These are phyloP conservation scores for Scheffersomyces spartinae DNA, from an alignment of 805 yeast genomes.

Conservation along the genomic window DNA sequence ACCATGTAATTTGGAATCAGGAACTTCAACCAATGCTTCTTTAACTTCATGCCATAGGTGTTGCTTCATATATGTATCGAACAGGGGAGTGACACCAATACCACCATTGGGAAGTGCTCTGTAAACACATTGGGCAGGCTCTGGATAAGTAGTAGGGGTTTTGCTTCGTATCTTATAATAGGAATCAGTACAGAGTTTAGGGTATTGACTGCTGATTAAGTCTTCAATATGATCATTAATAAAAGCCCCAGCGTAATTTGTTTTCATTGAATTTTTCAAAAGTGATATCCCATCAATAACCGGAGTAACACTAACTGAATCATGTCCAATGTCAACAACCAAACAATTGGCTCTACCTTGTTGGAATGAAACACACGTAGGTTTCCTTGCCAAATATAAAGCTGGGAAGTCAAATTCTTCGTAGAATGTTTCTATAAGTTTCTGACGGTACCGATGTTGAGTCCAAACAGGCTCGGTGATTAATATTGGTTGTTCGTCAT, in stretches of 20 bases:
- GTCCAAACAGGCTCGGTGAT: constrained; percentile 88
- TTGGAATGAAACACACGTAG: constrained; percentile 84
- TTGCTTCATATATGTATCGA: constrained; percentile 43
- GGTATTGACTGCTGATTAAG: constrained; percentile 18
- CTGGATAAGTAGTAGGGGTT: constrained; percentile 19
- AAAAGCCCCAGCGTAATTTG: constrained; percentile 64
- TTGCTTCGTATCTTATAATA: constrained; percentile 42
- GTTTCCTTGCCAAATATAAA: constrained; percentile 65
- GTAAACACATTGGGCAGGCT: constrained; percentile 14
- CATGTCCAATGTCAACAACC: constrained; percentile 81
- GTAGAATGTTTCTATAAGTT: constrained; percentile 58
- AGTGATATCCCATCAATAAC: constrained; percentile 74
- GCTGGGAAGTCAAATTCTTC: constrained; percentile 71
- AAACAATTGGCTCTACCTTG: constrained; percentile 81
- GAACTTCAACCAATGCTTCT: constrained; percentile 52
- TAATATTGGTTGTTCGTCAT: constrained; percentile 61
- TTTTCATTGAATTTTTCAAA: constrained; percentile 56
- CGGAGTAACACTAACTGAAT: constrained; percentile 64
- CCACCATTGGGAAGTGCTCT: too few relatives aligned
- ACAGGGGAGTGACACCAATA: constrained; percentile 41
- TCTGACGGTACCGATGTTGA: constrained; percentile 49
- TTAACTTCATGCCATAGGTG: constrained; percentile 62
- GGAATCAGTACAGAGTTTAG: constrained; percentile 25
- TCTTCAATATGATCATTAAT: constrained; percentile 42
- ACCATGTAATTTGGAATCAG: too few relatives aligned